These are phyloP conservation scores for Daldinia childiae DNA, from an alignment of 495 filamentous ascomycete species.

Conservation along the genomic window DNA sequence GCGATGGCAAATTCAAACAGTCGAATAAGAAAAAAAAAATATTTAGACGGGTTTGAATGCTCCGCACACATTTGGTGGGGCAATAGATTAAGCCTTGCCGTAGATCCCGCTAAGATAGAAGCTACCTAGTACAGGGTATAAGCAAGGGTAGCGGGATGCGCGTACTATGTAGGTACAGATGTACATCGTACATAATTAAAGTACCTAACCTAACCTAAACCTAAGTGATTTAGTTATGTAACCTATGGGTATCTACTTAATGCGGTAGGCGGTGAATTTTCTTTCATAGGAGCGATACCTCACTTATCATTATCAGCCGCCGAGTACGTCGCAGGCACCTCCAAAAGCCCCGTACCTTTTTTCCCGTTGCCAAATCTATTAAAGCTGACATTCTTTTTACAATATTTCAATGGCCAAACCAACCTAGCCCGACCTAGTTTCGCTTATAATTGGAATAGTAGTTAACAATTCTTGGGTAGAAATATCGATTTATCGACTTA, in stretches of 20 bases:
- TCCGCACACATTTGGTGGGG: slow-evolving; percentile 24
- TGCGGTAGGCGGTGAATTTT: slow-evolving; percentile 45
- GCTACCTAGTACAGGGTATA: slow-evolving; percentile 13
- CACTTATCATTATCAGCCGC: slow-evolving; percentile 33
- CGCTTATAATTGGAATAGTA: background rate
- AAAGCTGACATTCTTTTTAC: background rate
- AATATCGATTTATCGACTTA: background rate
- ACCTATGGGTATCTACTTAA: slow-evolving; percentile 4
- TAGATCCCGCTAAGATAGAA: slow-evolving; percentile 41
- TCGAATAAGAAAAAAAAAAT: slow-evolving; percentile 20
- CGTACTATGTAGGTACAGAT: slow-evolving; percentile 2
- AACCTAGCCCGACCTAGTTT: background rate
- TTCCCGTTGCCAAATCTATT: background rate
- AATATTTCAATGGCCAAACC: background rate
- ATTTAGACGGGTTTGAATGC: slow-evolving; percentile 10
- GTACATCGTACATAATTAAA: background rate
- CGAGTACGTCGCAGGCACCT: slow-evolving; percentile 31
- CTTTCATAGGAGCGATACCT: slow-evolving; percentile 20
- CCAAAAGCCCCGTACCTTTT: slow-evolving; percentile 8
- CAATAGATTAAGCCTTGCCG: slow-evolving; percentile 26
- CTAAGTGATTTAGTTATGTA: background rate
- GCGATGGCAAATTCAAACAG: background rate
- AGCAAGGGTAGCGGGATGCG: background rate
- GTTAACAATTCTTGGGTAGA: background rate
- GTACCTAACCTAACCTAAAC: too few species aligned